Conservation (phyloP, 345 rosid genomes). For the Citrus medica region DNA sequence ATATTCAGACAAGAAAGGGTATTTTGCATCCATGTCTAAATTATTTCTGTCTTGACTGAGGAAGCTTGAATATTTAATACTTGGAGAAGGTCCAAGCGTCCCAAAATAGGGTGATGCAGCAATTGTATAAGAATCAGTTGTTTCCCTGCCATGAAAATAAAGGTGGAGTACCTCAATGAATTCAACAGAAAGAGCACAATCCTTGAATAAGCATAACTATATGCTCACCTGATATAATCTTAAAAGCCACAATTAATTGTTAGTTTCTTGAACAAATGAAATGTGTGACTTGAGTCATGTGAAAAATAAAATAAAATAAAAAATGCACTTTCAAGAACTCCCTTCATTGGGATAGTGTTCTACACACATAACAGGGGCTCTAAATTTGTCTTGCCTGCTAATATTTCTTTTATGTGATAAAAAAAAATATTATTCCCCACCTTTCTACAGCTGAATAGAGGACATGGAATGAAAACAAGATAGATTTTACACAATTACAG, state of each 20-base stretch:
- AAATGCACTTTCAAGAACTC: neutral
- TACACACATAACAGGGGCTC: neutral
- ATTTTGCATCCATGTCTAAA: slow-evolving; percentile 46
- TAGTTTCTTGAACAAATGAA: neutral
- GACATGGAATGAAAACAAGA: neutral
- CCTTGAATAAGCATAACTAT: neutral
- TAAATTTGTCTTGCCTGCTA: neutral
- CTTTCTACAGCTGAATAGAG: neutral
- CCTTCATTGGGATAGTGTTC: neutral
- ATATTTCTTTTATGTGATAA: neutral
- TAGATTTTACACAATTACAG: neutral
- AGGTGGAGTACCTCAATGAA: neutral
- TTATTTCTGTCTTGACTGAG: slow-evolving; percentile 32
- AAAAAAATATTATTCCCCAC: neutral
- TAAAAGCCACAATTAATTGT: neutral
- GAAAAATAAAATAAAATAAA: neutral
- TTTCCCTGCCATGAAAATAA: slow-evolving; percentile 43
- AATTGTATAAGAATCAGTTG: slow-evolving; percentile 75
- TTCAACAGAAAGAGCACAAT: neutral
- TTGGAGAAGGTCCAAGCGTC: slow-evolving; percentile 33
- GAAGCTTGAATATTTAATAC: slow-evolving; percentile 31
- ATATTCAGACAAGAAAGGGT: slow-evolving; percentile 52
- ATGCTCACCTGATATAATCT: neutral
- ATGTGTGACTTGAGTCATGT: neutral
- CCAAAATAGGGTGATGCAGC: slow-evolving; percentile 68